Evolutionary conservation across 2,329 filamentous ascomycete genomes (phyloP).

Genomic region (Beauveria medogensis): DNA sequence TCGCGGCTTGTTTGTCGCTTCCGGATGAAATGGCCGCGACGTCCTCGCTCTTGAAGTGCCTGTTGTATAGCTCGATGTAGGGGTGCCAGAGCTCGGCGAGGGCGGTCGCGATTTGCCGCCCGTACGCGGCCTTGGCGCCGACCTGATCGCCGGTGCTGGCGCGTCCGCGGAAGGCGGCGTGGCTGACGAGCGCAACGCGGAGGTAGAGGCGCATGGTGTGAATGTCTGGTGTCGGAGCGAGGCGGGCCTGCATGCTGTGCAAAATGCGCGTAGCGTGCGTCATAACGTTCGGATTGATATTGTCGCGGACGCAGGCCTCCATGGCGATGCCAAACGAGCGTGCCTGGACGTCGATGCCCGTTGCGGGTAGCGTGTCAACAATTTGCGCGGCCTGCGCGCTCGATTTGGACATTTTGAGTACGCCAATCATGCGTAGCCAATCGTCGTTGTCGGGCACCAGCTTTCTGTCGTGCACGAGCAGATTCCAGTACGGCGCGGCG

Average conservation of each 20-base stretch:
- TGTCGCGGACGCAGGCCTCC: constrained; percentile 65
- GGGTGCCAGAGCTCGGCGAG: constrained; percentile 44
- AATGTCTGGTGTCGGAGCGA: constrained; percentile 37
- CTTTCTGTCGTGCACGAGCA: constrained; percentile 53
- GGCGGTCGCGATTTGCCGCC: constrained; percentile 41
- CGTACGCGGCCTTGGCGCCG: constrained; percentile 35
- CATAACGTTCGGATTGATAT: constrained; percentile 64
- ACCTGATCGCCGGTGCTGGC: constrained; percentile 23
- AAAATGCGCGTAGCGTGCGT: constrained; percentile 57
- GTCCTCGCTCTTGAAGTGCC: constrained; percentile 24
- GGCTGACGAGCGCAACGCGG: constrained; percentile 42
- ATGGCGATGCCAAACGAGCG: constrained; percentile 66
- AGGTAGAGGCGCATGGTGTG: constrained; percentile 48
- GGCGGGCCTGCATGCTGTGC: constrained; percentile 45
- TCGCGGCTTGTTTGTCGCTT: constrained; percentile 11
- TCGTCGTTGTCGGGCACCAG: constrained; percentile 66
- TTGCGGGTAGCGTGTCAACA: constrained; percentile 45
- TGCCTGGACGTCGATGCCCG: constrained; percentile 26
- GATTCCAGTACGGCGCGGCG: constrained; percentile 72
- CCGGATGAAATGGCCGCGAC: constrained; percentile 16
- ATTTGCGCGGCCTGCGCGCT: constrained; percentile 53
- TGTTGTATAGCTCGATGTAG: constrained; percentile 32
- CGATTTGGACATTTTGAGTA: constrained; percentile 57
- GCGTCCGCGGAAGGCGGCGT: constrained; percentile 29
- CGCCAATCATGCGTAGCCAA: constrained; percentile 58